phyloP scores from a whole-genome alignment of 306 rosid genomes.

The Crotalaria pallida region DNA sequence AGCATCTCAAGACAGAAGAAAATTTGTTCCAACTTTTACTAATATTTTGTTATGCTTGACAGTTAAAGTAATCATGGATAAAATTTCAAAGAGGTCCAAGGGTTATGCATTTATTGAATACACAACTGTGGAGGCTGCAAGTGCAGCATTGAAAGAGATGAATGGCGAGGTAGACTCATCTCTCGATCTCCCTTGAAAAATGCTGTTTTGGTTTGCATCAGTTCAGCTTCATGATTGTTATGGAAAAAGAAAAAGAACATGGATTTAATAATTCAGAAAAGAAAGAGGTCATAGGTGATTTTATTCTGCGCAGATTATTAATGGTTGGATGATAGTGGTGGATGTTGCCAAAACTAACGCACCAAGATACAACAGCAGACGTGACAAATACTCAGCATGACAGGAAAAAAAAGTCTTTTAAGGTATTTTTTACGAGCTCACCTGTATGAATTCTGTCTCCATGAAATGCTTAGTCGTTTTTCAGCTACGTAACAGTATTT shows the following conservation, averaged over 20 bases:
- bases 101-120: conserved; percentile 90
- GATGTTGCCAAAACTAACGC: conserved; percentile 73
- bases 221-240: neutral
- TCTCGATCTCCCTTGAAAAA: neutral
- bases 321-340: conserved; percentile 94
- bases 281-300: conserved; percentile 7
- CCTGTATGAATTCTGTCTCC: neutral
- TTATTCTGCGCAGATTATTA: conserved; percentile 59
- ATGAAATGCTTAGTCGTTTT: neutral
- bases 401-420: neutral
- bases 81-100: conserved; percentile 91
- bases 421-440: conserved; percentile 7
- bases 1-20: neutral
- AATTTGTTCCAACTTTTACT: neutral
- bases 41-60: conserved; percentile 24
- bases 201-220: neutral
- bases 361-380: conserved; percentile 39
- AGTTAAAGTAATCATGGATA: conserved; percentile 84
- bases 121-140: conserved; percentile 80
- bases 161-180: conserved; percentile 66
- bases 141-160: conserved; percentile 84
- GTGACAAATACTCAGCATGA: conserved; percentile 25
- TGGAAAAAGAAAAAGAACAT: neutral
- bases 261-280: neutral
- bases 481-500: neutral